Conservation (phyloP, 2,329 filamentous ascomycete species). For the Cylindrodendrum hubeiense region DNA sequence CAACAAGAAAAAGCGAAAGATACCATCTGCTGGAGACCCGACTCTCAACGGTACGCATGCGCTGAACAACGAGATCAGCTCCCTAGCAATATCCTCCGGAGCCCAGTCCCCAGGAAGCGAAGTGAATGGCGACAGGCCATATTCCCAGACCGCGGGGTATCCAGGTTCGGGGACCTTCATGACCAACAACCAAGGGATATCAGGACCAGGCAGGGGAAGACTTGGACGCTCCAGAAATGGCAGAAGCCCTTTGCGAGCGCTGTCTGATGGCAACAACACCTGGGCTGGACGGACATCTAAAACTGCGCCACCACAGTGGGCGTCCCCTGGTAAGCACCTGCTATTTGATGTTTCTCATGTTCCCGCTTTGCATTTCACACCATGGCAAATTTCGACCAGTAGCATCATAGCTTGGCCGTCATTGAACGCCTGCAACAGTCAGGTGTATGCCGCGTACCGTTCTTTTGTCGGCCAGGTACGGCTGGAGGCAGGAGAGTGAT, state of each 20-base stretch:
- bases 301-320: conserved; percentile 58
- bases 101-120: conserved; percentile 47
- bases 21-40: conserved; percentile 86
- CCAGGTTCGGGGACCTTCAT: conserved; percentile 63
- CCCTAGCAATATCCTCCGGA: conserved; percentile 42
- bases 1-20: conserved; percentile 99
- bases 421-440: not conserved
- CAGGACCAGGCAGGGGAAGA: conserved; percentile 86
- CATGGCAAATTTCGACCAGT: not conserved
- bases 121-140: conserved; percentile 38
- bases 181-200: conserved; percentile 71
- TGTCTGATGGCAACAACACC: conserved; percentile 69
- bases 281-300: conserved; percentile 66
- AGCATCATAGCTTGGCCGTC: not conserved
- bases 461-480: conserved; percentile 8
- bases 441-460: not conserved
- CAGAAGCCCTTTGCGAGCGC: conserved; percentile 71
- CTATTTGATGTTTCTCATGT: conserved; percentile 6
- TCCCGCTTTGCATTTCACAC: not conserved
- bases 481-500: conserved; percentile 16
- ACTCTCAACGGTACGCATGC: conserved; percentile 59
- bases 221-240: conserved; percentile 77
- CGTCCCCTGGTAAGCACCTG: conserved; percentile 59
- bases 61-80: conserved; percentile 56
- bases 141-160: conserved; percentile 43